Conservation (phyloP, 2,329 filamentous ascomycete genomes). For the Xylaria sp. region DNA sequence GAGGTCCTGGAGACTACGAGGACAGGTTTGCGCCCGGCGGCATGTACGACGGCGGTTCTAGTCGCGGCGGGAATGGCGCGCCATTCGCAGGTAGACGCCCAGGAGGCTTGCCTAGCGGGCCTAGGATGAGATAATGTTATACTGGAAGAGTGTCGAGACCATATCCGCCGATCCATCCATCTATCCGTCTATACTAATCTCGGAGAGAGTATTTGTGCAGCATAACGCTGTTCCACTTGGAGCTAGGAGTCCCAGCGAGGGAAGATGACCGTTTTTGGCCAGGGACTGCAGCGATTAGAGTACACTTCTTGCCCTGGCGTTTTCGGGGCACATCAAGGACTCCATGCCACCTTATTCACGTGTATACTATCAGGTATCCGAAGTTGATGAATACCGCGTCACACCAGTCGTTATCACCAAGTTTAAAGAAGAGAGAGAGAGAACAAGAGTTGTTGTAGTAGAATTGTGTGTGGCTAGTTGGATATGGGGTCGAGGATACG, state of each 20-base stretch:
- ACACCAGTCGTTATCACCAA: neutral
- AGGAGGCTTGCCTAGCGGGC: conserved; percentile 43
- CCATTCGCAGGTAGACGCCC: conserved; percentile 44
- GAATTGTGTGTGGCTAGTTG: neutral
- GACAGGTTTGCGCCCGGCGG: conserved; percentile 51
- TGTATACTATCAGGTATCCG: too few relatives aligned
- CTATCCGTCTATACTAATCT: neutral
- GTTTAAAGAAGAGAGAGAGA: too few relatives aligned
- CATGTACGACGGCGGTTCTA: conserved; percentile 44
- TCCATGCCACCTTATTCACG: too few relatives aligned
- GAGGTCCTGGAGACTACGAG: conserved; percentile 45
- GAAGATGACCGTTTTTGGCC: neutral
- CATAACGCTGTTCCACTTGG: neutral
- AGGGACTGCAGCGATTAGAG: neutral
- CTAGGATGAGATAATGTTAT: conserved; percentile 46
- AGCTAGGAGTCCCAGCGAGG: neutral
- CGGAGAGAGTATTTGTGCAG: neutral
- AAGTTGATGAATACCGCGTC: too few relatives aligned
- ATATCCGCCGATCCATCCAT: too few relatives aligned
- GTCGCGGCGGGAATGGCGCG: conserved; percentile 39
- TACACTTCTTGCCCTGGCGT: neutral
- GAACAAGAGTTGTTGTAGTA: too few relatives aligned
- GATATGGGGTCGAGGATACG: neutral
- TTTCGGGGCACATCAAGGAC: neutral
- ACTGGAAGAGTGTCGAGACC: neutral